phyloP scores from a whole-genome alignment of 202 grass and related monocot species.

The Dendrocalamus latiflorus region DNA sequence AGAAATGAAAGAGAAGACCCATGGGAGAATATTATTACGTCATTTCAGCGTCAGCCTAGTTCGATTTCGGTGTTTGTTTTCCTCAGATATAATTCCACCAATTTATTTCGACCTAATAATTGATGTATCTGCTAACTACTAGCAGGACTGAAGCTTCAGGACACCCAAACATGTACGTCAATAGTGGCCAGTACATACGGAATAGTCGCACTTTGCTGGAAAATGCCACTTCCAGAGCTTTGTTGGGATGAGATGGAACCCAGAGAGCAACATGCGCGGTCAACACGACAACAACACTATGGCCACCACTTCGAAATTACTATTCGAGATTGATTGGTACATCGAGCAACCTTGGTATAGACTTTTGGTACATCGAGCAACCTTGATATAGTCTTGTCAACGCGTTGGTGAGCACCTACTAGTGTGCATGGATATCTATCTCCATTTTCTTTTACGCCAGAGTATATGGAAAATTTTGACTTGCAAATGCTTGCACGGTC shows the following conservation, averaged over 20 bases:
- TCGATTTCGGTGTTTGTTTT: not conserved
- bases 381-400: slow-evolving; percentile 40
- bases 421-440: not conserved
- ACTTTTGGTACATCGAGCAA: slow-evolving; percentile 44
- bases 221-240: not conserved
- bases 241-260: not conserved
- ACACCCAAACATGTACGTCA: not conserved
- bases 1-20: not conserved
- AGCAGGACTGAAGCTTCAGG: slow-evolving; percentile 20
- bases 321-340: slow-evolving; percentile 25
- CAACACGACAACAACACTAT: slow-evolving; percentile 23
- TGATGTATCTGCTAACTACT: slow-evolving; percentile 15
- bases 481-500: not conserved
- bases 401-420: slow-evolving; percentile 25
- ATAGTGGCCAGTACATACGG: not conserved
- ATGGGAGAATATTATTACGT: not conserved
- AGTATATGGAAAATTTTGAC: slow-evolving; percentile 3
- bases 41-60: slow-evolving; percentile 22
- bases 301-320: not conserved
- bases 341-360: slow-evolving; percentile 48
- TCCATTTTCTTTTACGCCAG: not conserved
- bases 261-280: slow-evolving; percentile 7
- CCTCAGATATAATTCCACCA: not conserved
- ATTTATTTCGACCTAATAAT: slow-evolving; percentile 10
- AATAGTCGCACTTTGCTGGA: not conserved